phyloP scores from a whole-genome alignment of 495 filamentous ascomycete species.

The Entonaema liquescens region DNA sequence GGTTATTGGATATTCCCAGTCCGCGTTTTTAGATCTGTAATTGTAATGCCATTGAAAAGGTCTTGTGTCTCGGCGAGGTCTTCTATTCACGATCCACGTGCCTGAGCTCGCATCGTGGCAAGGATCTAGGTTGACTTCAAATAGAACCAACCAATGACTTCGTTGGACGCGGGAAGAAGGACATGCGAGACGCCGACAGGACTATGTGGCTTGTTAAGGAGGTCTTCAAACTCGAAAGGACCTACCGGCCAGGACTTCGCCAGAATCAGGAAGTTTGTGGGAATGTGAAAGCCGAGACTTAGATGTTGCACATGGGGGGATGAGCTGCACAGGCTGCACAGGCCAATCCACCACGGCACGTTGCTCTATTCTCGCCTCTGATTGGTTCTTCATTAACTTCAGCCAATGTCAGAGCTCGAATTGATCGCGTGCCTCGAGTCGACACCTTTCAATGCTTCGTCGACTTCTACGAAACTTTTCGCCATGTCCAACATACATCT shows the following conservation, averaged over 20 bases:
- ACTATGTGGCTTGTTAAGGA: not conserved
- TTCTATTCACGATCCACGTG: slow-evolving; percentile 25
- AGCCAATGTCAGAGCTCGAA: slow-evolving; percentile 46
- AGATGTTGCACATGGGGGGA: slow-evolving; percentile 27
- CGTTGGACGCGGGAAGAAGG: slow-evolving; percentile 5
- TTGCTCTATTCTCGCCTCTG: slow-evolving; percentile 26
- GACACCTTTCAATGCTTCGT: slow-evolving; percentile 40
- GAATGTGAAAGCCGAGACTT: slow-evolving; percentile 20
- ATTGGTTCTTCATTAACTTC: slow-evolving; percentile 33
- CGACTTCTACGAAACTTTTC: slow-evolving; percentile 19
- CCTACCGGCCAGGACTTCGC: slow-evolving; percentile 4
- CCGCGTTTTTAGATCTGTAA: slow-evolving; percentile 2
- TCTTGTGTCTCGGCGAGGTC: too few species aligned
- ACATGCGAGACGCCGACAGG: not conserved
- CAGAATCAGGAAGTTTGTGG: not conserved
- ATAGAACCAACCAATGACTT: slow-evolving; percentile 32
- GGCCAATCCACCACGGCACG: slow-evolving; percentile 37
- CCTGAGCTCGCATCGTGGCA: slow-evolving; percentile 16
- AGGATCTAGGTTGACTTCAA: slow-evolving; percentile 6
- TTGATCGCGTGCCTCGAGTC: slow-evolving; percentile 48
- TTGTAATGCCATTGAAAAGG: slow-evolving; percentile 19
- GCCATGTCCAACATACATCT: slow-evolving; percentile 36
- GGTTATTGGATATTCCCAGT: not conserved
- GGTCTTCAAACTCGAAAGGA: not conserved
- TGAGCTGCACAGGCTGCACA: slow-evolving; percentile 32